Evolutionary conservation across 495 filamentous ascomycete genomes (phyloP), one percentile per base, ranked within the genome.

Genomic region (Sordaria brevicollis): DNA sequence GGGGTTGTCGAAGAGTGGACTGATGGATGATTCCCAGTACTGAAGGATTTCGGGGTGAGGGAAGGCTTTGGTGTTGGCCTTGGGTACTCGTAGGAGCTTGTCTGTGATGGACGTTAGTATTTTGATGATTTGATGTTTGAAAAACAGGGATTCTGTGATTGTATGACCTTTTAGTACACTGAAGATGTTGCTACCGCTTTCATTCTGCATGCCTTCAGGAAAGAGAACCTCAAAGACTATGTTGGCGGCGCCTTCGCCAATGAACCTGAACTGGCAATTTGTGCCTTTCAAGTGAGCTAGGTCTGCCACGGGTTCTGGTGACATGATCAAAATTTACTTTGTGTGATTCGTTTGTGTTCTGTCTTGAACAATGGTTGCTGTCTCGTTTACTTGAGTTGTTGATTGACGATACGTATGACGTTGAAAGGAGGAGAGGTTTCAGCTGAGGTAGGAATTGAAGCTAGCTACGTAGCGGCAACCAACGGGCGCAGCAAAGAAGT

Each of bases 241-340:
- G 76, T 93, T 92, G 35, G 91, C 89, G 54, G 89, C 89, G 15
- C 91, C 91, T 76, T 93, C 91, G 2, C 79, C 81, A 1, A 84
- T 75, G 43, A 83, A 78, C 25, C 71, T 71, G 71, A 78, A 81
- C n/a, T 68, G 31, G 33, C 36, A 72, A 29, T 68, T 36, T 11
- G 67, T 21, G 25, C 37, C 38, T 25, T 37, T 21, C 21, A 71
- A 35, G 25, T 13, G 5, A 17, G 66, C 39, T 43, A 71, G 38
- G 38, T 71, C 41, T 43, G 69, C 33, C 36, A 71, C 36, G 17
- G 65, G 25, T 57, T 31, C 7, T 57, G 25, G 25, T 31, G 49
- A 57, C 49, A 57, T 57, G 25, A 57, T 7, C 8, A 31, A n/a
- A 13, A 13, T 31, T 57, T 57, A 57, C 25, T 17, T 17, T 9